These are phyloP conservation scores for Prunus mongolica DNA, from an alignment of 306 rosid species.

Conservation along the genomic window DNA sequence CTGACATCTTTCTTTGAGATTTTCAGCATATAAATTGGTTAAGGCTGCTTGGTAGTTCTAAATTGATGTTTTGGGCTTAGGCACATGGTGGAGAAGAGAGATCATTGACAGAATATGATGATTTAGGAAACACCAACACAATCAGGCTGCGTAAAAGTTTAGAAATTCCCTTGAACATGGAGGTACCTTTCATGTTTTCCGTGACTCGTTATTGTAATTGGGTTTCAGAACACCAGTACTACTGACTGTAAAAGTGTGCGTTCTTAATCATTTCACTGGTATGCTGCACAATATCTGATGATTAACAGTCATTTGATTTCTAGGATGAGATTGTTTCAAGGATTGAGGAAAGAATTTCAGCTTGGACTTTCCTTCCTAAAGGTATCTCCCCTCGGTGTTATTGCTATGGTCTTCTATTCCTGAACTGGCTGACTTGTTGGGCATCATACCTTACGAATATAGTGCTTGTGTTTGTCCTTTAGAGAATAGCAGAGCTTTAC, in stretches of 20 bases:
- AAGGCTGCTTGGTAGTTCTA: conserved; percentile 12
- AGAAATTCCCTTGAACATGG: conserved; percentile 27
- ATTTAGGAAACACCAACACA: conserved; percentile 16
- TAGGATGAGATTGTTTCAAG: conserved; percentile 67
- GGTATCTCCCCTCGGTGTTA: conserved; percentile 40
- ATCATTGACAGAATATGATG: conserved; percentile 28
- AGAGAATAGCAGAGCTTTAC: conserved; percentile 63
- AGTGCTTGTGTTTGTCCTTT: conserved; percentile 17
- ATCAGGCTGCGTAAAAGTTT: conserved; percentile 16
- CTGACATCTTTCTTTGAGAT: background rate
- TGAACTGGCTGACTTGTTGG: background rate
- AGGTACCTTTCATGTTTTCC: conserved; percentile 37
- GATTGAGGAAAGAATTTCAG: conserved; percentile 73
- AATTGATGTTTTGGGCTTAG: conserved; percentile 32
- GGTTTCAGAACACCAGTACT: background rate
- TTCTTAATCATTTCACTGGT: background rate
- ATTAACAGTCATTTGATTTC: conserved; percentile 17
- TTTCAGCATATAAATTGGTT: conserved; percentile 9
- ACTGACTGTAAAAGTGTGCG: background rate
- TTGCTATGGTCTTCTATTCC: background rate
- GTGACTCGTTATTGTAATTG: conserved; percentile 4
- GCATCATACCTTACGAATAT: conserved; percentile 4
- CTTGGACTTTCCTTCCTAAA: conserved; percentile 89
- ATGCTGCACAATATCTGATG: background rate
- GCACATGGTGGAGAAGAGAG: conserved; percentile 35